Evolutionary conservation across 371 early-diverging fungal genomes (phyloP), one percentile per base, ranked within the genome.

Genomic region (Nosema bombycis): DNA sequence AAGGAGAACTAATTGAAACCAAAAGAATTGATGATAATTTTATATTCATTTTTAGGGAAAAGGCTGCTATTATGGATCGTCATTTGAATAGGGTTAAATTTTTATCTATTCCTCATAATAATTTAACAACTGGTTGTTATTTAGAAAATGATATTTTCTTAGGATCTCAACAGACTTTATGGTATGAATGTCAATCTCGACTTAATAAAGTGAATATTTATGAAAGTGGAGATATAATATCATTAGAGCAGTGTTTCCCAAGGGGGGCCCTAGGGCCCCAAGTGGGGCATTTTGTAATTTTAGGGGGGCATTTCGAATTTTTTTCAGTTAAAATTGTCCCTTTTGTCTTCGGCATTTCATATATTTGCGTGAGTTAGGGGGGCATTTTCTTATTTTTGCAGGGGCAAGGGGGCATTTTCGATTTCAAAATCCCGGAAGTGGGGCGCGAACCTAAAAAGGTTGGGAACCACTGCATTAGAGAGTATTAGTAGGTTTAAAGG

Each of bases 21-120:
- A 72, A 72, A 55, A 28, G 62, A 54, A 18, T 46, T 32, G 55
- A 74, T 30, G 56, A 56, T 18, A 38, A 34, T 0, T 80, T 57
- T 69, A 60, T 76, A 14, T 24, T 80, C 1, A 32, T 70, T 21
- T 71, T 75, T 61, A 72, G 32, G 23, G 72, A 80, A 29, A 61
- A 66, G 28, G 75, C 34, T 0, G 30, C 37, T 0, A 57, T 70
- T 29, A 29, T 58, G 32, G 77, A 76, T 64, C 63, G 65, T 21
- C 15, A 55, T 14, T 34, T 80, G 26, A 58, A 73, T 14, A 76
- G 70, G 21, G 36, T 70, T 15, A 76, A 76, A 32, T 1, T 60
- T 2, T 54, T 76, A 29, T 54, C 56, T 21, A 30, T 69, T 6
- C 69, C 69, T 6, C 21, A 55, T 69, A 36, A 21, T 21, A 37